Conservation (phyloP, 257 asterid species). For the Capsicum rhomboideum region DNA sequence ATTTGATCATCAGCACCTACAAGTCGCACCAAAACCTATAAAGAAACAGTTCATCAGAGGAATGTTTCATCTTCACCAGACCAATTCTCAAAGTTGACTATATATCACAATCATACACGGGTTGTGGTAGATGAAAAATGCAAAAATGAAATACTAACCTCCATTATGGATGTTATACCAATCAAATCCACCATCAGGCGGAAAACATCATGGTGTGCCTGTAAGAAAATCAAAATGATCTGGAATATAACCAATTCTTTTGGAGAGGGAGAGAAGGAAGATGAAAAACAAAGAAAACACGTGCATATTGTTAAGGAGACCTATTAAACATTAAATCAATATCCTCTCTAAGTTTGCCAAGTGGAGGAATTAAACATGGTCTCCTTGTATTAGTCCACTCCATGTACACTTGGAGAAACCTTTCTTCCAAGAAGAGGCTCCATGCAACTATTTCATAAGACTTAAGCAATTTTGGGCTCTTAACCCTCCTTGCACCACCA, state of each 20-base stretch:
- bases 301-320: not conserved
- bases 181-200: conserved; percentile 90
- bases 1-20: conserved; percentile 87
- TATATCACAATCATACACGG: not conserved
- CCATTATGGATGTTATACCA: conserved; percentile 97
- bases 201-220: conserved; percentile 87
- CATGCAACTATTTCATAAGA: not conserved
- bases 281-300: not conserved
- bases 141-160: conserved; percentile 38
- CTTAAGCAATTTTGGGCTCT: not conserved
- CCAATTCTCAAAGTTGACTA: not conserved
- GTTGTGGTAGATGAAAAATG: not conserved
- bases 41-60: conserved; percentile 2
- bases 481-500: not conserved
- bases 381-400: not conserved
- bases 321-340: not conserved
- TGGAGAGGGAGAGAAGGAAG: not conserved
- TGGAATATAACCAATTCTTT: not conserved
- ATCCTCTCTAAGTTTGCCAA: not conserved
- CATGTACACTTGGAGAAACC: not conserved
- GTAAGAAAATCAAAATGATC: conserved; percentile 13
- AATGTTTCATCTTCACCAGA: not conserved
- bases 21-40: conserved; percentile 90
- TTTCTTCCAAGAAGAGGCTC: not conserved
- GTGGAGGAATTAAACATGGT: not conserved